These are phyloP conservation scores for Vanilla planifolia DNA, from an alignment of 106 monocot species.

Conservation along the genomic window DNA sequence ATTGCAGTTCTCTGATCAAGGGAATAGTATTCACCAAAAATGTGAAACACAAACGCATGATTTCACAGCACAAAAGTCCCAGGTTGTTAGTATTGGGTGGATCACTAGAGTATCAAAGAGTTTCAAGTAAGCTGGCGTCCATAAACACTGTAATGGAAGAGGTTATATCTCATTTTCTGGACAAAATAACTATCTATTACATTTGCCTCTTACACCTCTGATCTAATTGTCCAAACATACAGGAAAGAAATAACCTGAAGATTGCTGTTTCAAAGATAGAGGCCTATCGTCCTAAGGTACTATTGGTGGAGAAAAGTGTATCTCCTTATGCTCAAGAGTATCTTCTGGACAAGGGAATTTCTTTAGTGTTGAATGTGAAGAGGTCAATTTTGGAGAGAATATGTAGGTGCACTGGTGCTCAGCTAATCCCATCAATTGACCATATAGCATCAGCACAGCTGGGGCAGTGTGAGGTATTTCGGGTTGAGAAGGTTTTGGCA, in stretches of 20 bases:
- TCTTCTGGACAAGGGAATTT: constrained; percentile 84
- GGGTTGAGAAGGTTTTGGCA: constrained; percentile 45
- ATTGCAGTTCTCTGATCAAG: constrained; percentile 57
- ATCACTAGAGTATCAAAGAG: constrained; percentile 74
- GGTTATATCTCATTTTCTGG: constrained; percentile 42
- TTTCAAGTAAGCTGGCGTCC: constrained; percentile 70
- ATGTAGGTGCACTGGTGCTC: constrained; percentile 79
- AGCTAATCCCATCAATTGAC: constrained; percentile 67
- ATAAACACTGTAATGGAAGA: constrained; percentile 66
- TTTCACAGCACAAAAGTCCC: constrained; percentile 73
- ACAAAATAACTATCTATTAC: not conserved
- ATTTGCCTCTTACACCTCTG: not conserved
- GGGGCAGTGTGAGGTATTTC: constrained; percentile 75
- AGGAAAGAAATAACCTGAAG: constrained; percentile 73
- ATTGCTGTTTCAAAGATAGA: constrained; percentile 63
- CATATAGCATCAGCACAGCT: constrained; percentile 41
- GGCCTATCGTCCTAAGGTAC: constrained; percentile 62
- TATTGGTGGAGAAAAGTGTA: constrained; percentile 89
- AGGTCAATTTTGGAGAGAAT: constrained; percentile 72
- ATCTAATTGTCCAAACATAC: constrained; percentile 10
- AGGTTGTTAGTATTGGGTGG: constrained; percentile 77
- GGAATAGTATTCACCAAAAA: constrained; percentile 95
- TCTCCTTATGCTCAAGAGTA: constrained; percentile 78
- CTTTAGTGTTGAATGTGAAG: constrained; percentile 86
- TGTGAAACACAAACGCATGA: constrained; percentile 84